Percentiles rank a stretch among this genome's conserved stretches.
Evolutionary conservation across 2,329 filamentous ascomycete genomes (phyloP).

Genomic region (Pseudogymnoascus sp.): DNA sequence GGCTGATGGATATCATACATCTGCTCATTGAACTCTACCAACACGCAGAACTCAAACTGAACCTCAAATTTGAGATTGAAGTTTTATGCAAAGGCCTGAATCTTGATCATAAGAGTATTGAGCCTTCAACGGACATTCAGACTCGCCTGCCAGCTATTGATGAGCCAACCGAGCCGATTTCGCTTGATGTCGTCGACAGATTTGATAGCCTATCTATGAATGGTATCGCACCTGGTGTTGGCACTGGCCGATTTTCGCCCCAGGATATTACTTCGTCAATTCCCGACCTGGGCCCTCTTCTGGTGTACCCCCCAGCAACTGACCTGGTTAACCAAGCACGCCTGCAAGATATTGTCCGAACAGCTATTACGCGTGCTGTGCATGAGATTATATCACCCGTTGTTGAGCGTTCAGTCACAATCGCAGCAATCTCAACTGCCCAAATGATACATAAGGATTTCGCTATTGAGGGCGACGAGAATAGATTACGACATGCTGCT

Average conservation of each 20-base stretch:
- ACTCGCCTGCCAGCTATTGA: conserved; percentile 59
- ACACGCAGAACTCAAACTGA: conserved; percentile 85
- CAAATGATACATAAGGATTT: conserved; percentile 97
- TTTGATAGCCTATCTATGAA: conserved; percentile 80
- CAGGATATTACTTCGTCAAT: conserved; percentile 70
- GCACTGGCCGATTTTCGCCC: conserved; percentile 65
- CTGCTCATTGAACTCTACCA: conserved; percentile 91
- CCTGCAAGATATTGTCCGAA: conserved; percentile 68
- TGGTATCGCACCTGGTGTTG: conserved; percentile 54
- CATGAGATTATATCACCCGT: conserved; percentile 96
- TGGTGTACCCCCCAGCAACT: conserved; percentile 73
- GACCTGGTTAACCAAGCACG: conserved; percentile 65
- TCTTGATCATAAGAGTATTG: conserved; percentile 85
- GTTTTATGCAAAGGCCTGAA: conserved; percentile 88
- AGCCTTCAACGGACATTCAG: conserved; percentile 78
- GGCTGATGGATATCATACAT: conserved; percentile 92
- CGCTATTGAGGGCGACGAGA: conserved; percentile 83
- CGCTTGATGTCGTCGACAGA: conserved; percentile 62
- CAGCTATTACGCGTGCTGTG: conserved; percentile 79
- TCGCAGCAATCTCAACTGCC: conserved; percentile 91
- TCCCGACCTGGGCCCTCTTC: conserved; percentile 70
- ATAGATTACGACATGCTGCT: conserved; percentile 74
- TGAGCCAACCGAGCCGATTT: conserved; percentile 45
- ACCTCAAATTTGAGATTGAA: conserved; percentile 97
- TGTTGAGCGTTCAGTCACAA: conserved; percentile 94